phyloP scores from a whole-genome alignment of 2,329 filamentous ascomycete genomes.

The Iodosphaeria phyllophila region DNA sequence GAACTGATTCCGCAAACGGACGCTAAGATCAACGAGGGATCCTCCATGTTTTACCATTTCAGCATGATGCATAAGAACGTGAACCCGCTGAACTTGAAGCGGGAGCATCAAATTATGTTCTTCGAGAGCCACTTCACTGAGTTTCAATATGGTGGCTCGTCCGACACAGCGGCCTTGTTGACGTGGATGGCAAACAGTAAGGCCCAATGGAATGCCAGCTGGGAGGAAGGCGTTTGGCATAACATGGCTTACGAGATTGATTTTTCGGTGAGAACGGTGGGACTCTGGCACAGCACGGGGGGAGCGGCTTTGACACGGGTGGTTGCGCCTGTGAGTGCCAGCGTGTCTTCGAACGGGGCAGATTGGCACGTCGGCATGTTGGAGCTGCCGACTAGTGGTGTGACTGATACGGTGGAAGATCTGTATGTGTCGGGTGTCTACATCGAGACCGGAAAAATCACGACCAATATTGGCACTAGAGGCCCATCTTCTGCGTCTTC shows the following conservation, averaged over 20 bases:
- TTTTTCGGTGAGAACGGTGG: constrained; percentile 41
- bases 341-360: constrained; percentile 34
- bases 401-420: constrained; percentile 37
- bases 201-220: constrained; percentile 42
- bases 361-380: constrained; percentile 60
- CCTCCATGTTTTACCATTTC: constrained; percentile 58
- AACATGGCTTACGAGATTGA: constrained; percentile 61
- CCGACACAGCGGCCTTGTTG: constrained; percentile 32
- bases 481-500: no score
- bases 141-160: constrained; percentile 44
- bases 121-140: constrained; percentile 60
- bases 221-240: constrained; percentile 49
- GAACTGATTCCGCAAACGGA: constrained; percentile 56
- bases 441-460: constrained; percentile 36
- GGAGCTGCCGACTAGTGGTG: constrained; percentile 39
- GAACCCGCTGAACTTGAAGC: constrained; percentile 40
- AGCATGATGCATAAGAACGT: constrained; percentile 37
- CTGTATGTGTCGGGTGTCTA: constrained; percentile 54
- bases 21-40: constrained; percentile 44
- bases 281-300: constrained; percentile 53
- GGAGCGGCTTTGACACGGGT: constrained; percentile 34
- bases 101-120: constrained; percentile 47
- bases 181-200: constrained; percentile 44
- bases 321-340: constrained; percentile 36
- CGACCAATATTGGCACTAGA: constrained; percentile 9